Base-by-base conservation (phyloP, 2,329 filamentous ascomycete genomes). In the Dothideomycetidae sp. region DNA sequence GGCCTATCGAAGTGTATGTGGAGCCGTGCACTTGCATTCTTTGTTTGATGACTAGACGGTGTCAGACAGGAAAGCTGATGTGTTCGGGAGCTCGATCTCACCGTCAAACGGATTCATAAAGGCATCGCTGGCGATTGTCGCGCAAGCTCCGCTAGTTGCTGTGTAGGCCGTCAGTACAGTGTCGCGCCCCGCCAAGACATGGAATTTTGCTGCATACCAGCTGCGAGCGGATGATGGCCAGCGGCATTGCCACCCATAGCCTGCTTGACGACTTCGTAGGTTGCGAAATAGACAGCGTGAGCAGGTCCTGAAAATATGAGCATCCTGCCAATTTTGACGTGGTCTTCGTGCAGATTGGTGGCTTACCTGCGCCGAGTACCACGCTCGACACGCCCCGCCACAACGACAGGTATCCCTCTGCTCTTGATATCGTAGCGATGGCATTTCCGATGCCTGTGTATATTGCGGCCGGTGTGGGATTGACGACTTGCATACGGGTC, bases 21-120 rank as follows among this genome's bases (percentile, higher is more conserved):
- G 88, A 96, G 53, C 90, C 81, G 57, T 93, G 83, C 42, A 98
- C 81, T 61, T 98, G 90, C 90, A 98, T 98, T 51, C 90, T 82
- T 61, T 98, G 90, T 64, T 98, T 98, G 67, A 98, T 93, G 44
- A 98, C 90, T 94, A 53, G 18, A 33, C 31, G 13, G 31, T 14
- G 30, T 45, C 31, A 45, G 10, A n/a, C 7, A 3, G 18, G 13
- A n/a, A 10, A 16, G 17, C n/a, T 23, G 3, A 7, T 3, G 12
- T n/a, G 17, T 5, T 40, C 26, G 19, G 23, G 29, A 9, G 16
- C 29, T 13, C 12, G 33, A 31, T 15, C 73, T 52, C 71, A 93
- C 85, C 85, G 64, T 98, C 90, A 57, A 98, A 98, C 14, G 90
- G 90, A 56, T 96, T 98, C 90, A 98, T 98, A 48, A 98, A 75